Base-by-base conservation (phyloP, 1,139 yeast genomes). In the Debaryomycetaceae sp. region DNA sequence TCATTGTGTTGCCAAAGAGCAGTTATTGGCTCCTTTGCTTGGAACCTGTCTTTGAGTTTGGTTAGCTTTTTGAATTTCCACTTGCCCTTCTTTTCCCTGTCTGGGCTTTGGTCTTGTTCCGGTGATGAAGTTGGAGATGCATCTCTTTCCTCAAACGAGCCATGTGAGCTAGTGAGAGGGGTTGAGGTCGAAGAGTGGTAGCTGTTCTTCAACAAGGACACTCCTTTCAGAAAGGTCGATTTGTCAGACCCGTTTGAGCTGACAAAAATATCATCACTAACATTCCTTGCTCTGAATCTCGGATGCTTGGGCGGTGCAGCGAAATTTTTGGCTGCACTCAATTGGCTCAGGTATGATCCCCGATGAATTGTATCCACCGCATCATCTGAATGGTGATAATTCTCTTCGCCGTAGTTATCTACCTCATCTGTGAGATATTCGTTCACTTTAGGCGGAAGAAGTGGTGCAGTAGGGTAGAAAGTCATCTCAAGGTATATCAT, bases 401-500 rank as follows among this genome's bases (percentile, higher is more conserved):
- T 15, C 13, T 36, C 37, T n/a, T 34, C 11, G 30, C 35, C 24
- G 39, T 48, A 24, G 34, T 22, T 11, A 3, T 31, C 35, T 9
- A 34, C 33, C 17, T 45, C 51, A 32, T 19, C 32, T 15, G 22
- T 17, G 9, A 26, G 13, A 6, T 36, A 35, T 14, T 47, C 52
- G 29, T 53, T 49, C 7, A 68, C 41, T 43, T 72, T 72, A 2
- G 77, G 75, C 2, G 78, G 80, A 30, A 68, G 49, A 6, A 71
- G 53, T 0, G 79, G 82, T 1, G 78, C 73, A 14, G 73, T 62
- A 0, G 96, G 94, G 56, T 87, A 88, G 55, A 87, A 92, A 0
- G 98, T 88, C 85, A 92, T 83, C 55, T 92, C 98, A 40, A 94
- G 65, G 59, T 83, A 91, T 1, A 92, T 79, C 62, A 80, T 87